Percentiles rank a stretch among this genome's conserved stretches.
Evolutionary conservation across 1,284 basidiomycete species (phyloP).

Genomic region (Moesziomyces sp.): DNA sequence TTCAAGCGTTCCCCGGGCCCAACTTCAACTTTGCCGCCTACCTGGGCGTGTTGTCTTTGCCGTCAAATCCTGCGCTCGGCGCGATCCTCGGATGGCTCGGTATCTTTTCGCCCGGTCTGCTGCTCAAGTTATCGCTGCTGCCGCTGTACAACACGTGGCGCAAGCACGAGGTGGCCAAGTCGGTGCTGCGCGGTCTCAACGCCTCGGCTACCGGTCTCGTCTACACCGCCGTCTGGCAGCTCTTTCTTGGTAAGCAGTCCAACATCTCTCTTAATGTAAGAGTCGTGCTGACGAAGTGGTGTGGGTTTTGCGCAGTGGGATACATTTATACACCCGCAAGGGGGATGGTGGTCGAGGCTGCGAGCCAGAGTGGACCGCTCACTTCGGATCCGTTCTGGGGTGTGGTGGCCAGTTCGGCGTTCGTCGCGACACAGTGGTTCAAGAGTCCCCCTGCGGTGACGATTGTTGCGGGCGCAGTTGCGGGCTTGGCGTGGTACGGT

Average conservation of each 20-base stretch:
- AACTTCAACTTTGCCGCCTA: conserved; percentile 75
- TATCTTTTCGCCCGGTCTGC: conserved; percentile 69
- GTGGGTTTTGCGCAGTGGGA: conserved; percentile 40
- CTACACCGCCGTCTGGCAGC: conserved; percentile 73
- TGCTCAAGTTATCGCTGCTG: conserved; percentile 72
- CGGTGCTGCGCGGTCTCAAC: conserved; percentile 72
- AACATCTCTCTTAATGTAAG: not conserved
- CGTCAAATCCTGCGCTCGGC: conserved; percentile 68
- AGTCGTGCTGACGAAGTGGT: not conserved
- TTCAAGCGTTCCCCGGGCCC: conserved; percentile 71
- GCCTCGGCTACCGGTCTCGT: conserved; percentile 73
- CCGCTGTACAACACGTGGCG: conserved; percentile 72
- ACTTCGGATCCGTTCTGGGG: conserved; percentile 71
- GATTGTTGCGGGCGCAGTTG: conserved; percentile 68
- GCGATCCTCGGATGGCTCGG: conserved; percentile 70
- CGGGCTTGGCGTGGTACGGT: conserved; percentile 70
- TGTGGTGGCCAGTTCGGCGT: conserved; percentile 66
- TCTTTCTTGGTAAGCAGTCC: conserved; percentile 67
- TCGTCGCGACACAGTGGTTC: conserved; percentile 64
- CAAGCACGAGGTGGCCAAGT: conserved; percentile 69
- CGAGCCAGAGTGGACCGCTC: conserved; percentile 66
- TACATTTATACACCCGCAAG: conserved; percentile 65
- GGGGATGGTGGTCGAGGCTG: conserved; percentile 25
- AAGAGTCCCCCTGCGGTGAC: conserved; percentile 68
- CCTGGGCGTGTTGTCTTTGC: conserved; percentile 71